Conservation (phyloP, 1,284 basidiomycete genomes). For the Irpex sp. region DNA sequence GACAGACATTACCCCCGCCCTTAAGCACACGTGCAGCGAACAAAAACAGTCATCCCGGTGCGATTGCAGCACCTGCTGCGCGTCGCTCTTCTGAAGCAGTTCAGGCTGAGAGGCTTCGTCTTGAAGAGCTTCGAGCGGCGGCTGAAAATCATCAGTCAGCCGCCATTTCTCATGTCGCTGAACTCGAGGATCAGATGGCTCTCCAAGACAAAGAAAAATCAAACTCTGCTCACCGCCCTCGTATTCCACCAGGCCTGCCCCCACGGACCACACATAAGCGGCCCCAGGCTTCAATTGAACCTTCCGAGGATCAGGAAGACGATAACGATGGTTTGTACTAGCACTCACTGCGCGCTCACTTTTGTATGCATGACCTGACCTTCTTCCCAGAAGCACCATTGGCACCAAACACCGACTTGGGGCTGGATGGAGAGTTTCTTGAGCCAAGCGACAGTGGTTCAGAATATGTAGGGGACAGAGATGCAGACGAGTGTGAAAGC, state of each 20-base stretch:
- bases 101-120: neutral
- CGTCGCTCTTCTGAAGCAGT: neutral
- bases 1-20: neutral
- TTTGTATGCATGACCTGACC: too few relatives aligned
- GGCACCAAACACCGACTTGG: neutral
- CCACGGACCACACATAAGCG: neutral
- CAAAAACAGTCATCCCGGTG: neutral
- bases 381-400: too few relatives aligned
- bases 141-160: too few relatives aligned
- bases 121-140: too few relatives aligned
- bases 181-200: neutral
- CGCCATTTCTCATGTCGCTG: neutral
- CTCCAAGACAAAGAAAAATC: neutral
- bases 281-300: too few relatives aligned
- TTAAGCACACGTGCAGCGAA: neutral
- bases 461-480: neutral
- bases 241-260: neutral
- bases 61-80: neutral
- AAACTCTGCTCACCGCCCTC: neutral
- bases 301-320: neutral
- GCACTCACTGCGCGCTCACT: too few relatives aligned
- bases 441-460: neutral
- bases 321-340: neutral
- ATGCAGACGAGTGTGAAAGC: neutral
- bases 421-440: neutral